Evolutionary conservation across 148 eudicot genomes (phyloP), one percentile per base, ranked within the genome.

Genomic region (Nyssa sinensis): DNA sequence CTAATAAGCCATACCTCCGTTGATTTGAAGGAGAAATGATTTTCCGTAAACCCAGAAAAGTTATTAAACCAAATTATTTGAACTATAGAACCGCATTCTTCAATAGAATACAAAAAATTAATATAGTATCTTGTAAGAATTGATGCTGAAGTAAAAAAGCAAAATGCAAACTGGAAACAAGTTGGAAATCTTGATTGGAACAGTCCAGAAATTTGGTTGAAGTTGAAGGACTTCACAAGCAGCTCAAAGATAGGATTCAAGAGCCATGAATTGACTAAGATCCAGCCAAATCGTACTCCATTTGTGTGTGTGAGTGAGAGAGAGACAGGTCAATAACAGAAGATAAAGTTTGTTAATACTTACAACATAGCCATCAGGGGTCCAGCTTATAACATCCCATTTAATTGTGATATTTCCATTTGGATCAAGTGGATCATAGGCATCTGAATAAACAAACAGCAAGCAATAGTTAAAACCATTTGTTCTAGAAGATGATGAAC

Each of bases 301-400:
- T 44, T 0, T 44, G 0, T 34, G 33, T 12, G n/a, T 21, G 37
- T 14, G 17, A 6, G 21, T n/a, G 0, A 12, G 44, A 44, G 51
- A 39, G 44, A 39, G n/a, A 49, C 0, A 16, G 17, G 17, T 10
- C 4, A 53, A 53, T 8, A 44, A 44, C 17, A 17, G 5, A 62
- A 49, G 59, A 41, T 13, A 7, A 19, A 62, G 67, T 35, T 21
- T 4, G 29, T 3, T 49, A 44, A 13, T 60, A 78, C 84, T 78
- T 79, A 84, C 88, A 28, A 87, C 72, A 73, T 87, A 89, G 78
- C 91, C 91, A 73, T 89, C 91, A 17, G 86, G 73, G 3, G 89
- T 85, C 93, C 91, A 89, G 29, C 41, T 44, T 2, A 85, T 58
- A 23, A 81, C 23, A 77, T 89, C 91, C 89, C 91, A 87, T 63